Evolutionary conservation across 257 asterid species (phyloP).

Genomic region (Penstemon eatonii): DNA sequence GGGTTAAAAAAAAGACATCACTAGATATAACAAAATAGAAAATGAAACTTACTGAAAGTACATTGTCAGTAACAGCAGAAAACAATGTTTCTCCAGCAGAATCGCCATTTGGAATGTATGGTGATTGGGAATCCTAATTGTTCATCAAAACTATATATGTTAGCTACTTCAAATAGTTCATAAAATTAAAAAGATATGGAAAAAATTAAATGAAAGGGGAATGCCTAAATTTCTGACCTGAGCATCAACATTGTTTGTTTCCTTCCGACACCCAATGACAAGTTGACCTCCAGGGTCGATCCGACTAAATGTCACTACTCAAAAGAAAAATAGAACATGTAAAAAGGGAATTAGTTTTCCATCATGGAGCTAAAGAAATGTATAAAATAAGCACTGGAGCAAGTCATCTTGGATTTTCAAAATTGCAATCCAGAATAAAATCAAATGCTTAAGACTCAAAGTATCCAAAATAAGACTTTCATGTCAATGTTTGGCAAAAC

Average conservation of each 20-base stretch:
- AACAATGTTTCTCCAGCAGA: slow-evolving; percentile 53
- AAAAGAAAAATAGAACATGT: background rate
- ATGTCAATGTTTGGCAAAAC: background rate
- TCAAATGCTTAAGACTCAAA: background rate
- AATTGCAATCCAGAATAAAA: background rate
- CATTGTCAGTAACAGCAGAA: slow-evolving; percentile 56
- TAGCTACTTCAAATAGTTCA: background rate
- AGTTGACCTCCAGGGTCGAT: slow-evolving; percentile 89
- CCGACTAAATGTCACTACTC: slow-evolving; percentile 79
- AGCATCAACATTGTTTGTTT: slow-evolving; percentile 51
- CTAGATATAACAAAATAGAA: slow-evolving; percentile 9
- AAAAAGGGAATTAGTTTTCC: background rate
- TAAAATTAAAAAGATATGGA: background rate
- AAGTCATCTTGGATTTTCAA: background rate
- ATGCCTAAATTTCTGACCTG: slow-evolving; percentile 53
- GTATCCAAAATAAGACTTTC: background rate
- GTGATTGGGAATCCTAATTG: slow-evolving; percentile 57
- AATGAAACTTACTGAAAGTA: slow-evolving; percentile 52
- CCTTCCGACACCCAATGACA: slow-evolving; percentile 93
- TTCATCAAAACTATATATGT: slow-evolving; percentile 18
- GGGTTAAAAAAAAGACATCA: background rate
- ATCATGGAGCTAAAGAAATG: background rate
- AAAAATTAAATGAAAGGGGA: background rate
- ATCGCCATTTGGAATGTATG: slow-evolving; percentile 45
- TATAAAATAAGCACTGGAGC: background rate